Percentiles rank a stretch among this genome's conserved stretches.
phyloP scores from a whole-genome alignment of 2,329 filamentous ascomycete genomes.

The Neonectria faginata region DNA sequence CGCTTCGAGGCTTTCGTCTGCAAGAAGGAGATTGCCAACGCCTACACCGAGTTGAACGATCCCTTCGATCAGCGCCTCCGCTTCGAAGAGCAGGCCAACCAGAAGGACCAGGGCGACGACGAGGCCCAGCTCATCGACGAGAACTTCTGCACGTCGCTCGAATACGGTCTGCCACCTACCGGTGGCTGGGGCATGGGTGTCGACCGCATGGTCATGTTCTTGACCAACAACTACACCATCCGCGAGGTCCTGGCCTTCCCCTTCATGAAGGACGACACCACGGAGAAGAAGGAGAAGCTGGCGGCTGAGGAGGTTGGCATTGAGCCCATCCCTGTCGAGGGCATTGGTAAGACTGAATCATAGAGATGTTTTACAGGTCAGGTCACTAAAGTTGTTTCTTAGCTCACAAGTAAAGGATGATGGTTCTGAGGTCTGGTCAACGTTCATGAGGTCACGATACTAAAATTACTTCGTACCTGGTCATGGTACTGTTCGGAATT shows the following conservation, averaged over 20 bases:
- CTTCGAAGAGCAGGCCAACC: conserved; percentile 88
- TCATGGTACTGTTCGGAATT: conserved; percentile 13
- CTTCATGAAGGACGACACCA: conserved; percentile 84
- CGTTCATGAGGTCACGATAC: conserved; percentile 10
- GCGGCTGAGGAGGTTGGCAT: conserved; percentile 47
- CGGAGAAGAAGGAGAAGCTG: conserved; percentile 67
- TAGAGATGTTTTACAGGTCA: neutral
- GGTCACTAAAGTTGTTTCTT: conserved; percentile 25
- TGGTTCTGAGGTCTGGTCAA: conserved; percentile 24
- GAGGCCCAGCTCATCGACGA: conserved; percentile 97
- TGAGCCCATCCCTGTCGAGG: conserved; percentile 44
- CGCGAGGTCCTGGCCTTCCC: conserved; percentile 97
- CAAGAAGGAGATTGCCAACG: conserved; percentile 87
- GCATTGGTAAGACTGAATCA: conserved; percentile 42
- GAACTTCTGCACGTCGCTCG: conserved; percentile 90
- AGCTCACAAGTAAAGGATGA: conserved; percentile 44
- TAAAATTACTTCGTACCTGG: neutral
- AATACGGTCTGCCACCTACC: conserved; percentile 92
- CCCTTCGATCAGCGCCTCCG: conserved; percentile 93
- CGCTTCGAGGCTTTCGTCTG: conserved; percentile 94
- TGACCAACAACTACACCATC: conserved; percentile 93
- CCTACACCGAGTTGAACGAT: conserved; percentile 94
- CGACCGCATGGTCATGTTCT: conserved; percentile 93
- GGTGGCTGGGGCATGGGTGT: conserved; percentile 98
- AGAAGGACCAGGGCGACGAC: conserved; percentile 97